Evolutionary conservation across 2,329 filamentous ascomycete genomes (phyloP).

Genomic region (Akanthomyces dipterigenus): DNA sequence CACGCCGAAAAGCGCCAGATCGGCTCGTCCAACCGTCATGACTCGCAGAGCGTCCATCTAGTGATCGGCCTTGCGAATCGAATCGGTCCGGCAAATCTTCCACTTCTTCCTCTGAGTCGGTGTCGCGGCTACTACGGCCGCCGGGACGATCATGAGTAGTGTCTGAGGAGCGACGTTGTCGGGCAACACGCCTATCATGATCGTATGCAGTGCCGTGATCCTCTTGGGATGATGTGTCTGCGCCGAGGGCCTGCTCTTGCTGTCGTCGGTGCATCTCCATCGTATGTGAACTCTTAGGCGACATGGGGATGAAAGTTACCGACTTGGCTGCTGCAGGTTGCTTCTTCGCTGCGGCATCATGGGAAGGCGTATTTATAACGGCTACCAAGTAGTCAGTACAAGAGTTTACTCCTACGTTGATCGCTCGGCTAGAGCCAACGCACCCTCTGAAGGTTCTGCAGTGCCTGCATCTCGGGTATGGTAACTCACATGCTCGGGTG

Average conservation of each 20-base stretch:
- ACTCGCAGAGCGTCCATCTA: slow-evolving; percentile 22
- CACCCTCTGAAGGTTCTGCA: slow-evolving; percentile 27
- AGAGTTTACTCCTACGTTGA: not conserved
- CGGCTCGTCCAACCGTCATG: slow-evolving; percentile 28
- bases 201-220: slow-evolving; percentile 17
- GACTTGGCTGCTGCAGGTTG: slow-evolving; percentile 27
- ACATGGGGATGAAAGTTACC: slow-evolving; percentile 42
- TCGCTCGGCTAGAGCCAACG: slow-evolving; percentile 21
- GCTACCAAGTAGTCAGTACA: slow-evolving; percentile 23
- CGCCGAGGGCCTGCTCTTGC: slow-evolving; percentile 22
- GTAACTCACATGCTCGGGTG: slow-evolving; percentile 40
- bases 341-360: not conserved
- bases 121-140: slow-evolving; percentile 13
- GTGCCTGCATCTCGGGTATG: slow-evolving; percentile 23
- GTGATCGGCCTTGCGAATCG: slow-evolving; percentile 35
- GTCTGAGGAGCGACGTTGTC: slow-evolving; percentile 27
- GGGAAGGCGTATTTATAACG: slow-evolving; percentile 18
- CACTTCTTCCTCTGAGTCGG: slow-evolving; percentile 30
- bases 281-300: slow-evolving; percentile 41
- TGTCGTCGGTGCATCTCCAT: slow-evolving; percentile 34
- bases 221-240: slow-evolving; percentile 12
- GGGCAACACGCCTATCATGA: slow-evolving; percentile 16
- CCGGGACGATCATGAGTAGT: slow-evolving; percentile 26
- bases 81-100: slow-evolving; percentile 43
- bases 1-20: slow-evolving; percentile 37